These are phyloP conservation scores for Beta corolliflora DNA, from an alignment of 179 eudicot species.

Conservation along the genomic window DNA sequence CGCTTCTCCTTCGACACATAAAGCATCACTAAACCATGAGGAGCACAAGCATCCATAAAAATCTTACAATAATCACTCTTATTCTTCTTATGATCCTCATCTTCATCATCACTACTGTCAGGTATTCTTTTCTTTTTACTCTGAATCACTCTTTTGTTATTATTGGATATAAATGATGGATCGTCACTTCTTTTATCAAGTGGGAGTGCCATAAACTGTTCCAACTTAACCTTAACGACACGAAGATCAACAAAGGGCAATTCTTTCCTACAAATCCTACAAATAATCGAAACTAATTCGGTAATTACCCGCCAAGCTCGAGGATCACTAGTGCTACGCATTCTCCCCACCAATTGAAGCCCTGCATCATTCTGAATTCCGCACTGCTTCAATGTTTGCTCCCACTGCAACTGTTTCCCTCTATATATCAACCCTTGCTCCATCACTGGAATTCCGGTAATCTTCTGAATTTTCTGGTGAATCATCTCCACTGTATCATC, in stretches of 20 bases:
- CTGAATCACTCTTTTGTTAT: not conserved
- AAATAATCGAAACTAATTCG: slow-evolving; percentile 43
- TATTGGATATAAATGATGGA: too few species aligned
- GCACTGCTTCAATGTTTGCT: slow-evolving; percentile 57
- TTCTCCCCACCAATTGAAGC: slow-evolving; percentile 64
- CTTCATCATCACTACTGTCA: not conserved
- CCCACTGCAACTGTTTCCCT: slow-evolving; percentile 71
- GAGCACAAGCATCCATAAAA: slow-evolving; percentile 53
- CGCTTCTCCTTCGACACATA: slow-evolving; percentile 45
- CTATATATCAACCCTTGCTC: slow-evolving; percentile 65
- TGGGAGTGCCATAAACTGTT: slow-evolving; percentile 22
- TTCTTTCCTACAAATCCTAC: slow-evolving; percentile 42
- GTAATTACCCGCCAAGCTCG: slow-evolving; percentile 56
- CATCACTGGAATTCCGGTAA: slow-evolving; percentile 50
- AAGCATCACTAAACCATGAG: slow-evolving; percentile 65
- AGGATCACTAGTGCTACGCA: slow-evolving; percentile 74
- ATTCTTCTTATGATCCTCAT: not conserved
- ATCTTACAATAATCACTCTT: slow-evolving; percentile 46
- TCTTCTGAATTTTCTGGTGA: slow-evolving; percentile 38
- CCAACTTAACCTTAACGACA: slow-evolving; percentile 23
- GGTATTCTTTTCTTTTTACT: not conserved
- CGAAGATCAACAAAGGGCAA: not conserved
- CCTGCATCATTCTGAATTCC: slow-evolving; percentile 54
- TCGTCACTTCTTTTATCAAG: not conserved
- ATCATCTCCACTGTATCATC: slow-evolving; percentile 52